Base-by-base conservation (phyloP, 805 yeast species). In the Yarrowia alimentaria region DNA sequence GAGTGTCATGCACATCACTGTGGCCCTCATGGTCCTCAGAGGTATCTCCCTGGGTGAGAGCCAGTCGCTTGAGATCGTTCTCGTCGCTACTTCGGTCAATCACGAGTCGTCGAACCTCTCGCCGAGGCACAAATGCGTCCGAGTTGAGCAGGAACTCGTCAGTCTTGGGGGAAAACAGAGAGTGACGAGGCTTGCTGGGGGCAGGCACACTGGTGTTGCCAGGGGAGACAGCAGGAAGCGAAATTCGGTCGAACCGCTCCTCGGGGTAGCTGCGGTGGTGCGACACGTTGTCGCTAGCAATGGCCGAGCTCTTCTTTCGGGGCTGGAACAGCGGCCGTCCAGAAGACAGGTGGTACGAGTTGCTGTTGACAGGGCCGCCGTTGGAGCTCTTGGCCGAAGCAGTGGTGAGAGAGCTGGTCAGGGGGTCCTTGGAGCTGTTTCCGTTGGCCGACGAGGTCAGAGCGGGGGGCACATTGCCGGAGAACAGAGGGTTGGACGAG, bases 401-500 rank as follows among this genome's bases (percentile, higher is more conserved):
- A n/a, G n/a, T n/a, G n/a, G 67, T 65, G 6, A 77, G 58, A 5
- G 83, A 80, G 19, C 74, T 75, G 4, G 73, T 74, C 6, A 76
- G 67, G 8, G 78, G 74, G 31, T 70, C 72, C 16, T 62, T 56
- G 10, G 68, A 60, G 10, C n/a, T n/a, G n/a, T 71, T 66, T 19
- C 47, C 47, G 19, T 40, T 40, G 34, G 60, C 69, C 19, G 67
- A 63, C 17, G 68, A 48, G 6, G 73, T 68, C 12, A 69, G 62
- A 21, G 60, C 58, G n/a, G 50, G 50, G 30, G 50, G 50, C 11
- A 30, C 21, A 29, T 43, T 37, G 22, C 67, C 61, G 24, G 57
- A 52, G 58, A 85, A 87, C 48, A 90, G 69, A 5, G 89, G 85
- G 58, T 82, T 81, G 40, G 78, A 75, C 1, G 96, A 95, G 62